Conservation (phyloP, 1,284 basidiomycete species). For the Meripilus lineatus region DNA sequence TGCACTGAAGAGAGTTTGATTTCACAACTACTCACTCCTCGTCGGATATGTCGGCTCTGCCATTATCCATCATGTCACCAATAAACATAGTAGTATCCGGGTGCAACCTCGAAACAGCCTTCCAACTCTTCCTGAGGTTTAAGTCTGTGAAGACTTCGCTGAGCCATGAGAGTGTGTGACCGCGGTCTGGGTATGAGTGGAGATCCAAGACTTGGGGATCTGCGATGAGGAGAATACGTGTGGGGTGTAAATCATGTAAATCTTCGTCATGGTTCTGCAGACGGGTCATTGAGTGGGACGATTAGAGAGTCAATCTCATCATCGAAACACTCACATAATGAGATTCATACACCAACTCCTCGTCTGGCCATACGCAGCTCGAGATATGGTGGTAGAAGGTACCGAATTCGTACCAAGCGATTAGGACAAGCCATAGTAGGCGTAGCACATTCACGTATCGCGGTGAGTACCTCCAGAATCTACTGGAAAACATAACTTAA, state of each 20-base stretch:
- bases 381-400: slow-evolving; percentile 47
- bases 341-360: no score
- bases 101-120: slow-evolving; percentile 50
- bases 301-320: no score
- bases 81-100: slow-evolving; percentile 79
- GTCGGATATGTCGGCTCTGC: slow-evolving; percentile 58
- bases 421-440: slow-evolving; percentile 49
- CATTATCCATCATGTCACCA: slow-evolving; percentile 87
- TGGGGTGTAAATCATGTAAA: slow-evolving; percentile 27
- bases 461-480: slow-evolving; percentile 2
- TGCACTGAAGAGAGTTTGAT: not conserved
- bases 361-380: slow-evolving; percentile 59
- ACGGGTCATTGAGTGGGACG: not conserved
- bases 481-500: not conserved
- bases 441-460: slow-evolving; percentile 31
- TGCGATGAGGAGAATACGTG: slow-evolving; percentile 73
- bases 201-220: slow-evolving; percentile 81
- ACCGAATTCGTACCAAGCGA: slow-evolving; percentile 71
- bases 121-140: slow-evolving; percentile 83
- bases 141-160: slow-evolving; percentile 61
- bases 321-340: no score
- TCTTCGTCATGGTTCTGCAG: slow-evolving; percentile 13
- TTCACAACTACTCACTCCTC: slow-evolving; percentile 54
- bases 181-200: slow-evolving; percentile 52
- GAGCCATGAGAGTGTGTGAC: slow-evolving; percentile 42